A percentile compares a stretch with the other conserved stretches of the same genome.
Evolutionary conservation across 2,329 filamentous ascomycete species (phyloP).

Genomic region (Fusarium sp.): DNA sequence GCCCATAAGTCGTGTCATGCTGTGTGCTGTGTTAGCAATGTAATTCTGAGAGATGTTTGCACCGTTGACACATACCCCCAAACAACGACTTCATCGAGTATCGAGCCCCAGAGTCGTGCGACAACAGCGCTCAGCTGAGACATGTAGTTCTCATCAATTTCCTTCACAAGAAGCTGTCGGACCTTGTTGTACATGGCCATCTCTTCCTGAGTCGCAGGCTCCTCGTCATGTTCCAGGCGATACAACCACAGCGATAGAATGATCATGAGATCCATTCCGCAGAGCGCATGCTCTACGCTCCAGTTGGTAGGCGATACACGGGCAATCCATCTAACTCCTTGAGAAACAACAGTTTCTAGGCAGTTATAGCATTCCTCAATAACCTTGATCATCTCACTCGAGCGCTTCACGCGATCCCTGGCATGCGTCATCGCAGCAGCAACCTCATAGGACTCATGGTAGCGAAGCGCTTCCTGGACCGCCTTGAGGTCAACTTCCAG

Average conservation of each 20-base stretch:
- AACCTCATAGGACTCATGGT: slow-evolving; percentile 97
- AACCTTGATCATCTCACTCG: slow-evolving; percentile 97
- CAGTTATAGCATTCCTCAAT: slow-evolving; percentile 98
- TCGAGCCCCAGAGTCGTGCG: slow-evolving; percentile 93
- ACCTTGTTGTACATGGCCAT: slow-evolving; percentile 92
- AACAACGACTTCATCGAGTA: slow-evolving; percentile 98
- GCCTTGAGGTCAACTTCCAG: slow-evolving; percentile 95
- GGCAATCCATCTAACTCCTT: slow-evolving; percentile 98
- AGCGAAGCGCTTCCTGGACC: slow-evolving; percentile 94
- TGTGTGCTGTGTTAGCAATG: slow-evolving; percentile 49
- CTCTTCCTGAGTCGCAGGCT: slow-evolving; percentile 86
- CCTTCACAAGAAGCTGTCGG: slow-evolving; percentile 88
- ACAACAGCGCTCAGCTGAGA: slow-evolving; percentile 94
- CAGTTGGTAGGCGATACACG: slow-evolving; percentile 97
- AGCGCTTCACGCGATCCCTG: slow-evolving; percentile 92
- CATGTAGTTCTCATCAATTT: slow-evolving; percentile 82
- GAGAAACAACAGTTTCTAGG: slow-evolving; percentile 92
- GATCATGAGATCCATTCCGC: slow-evolving; percentile 96
- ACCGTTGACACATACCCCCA: slow-evolving; percentile 82
- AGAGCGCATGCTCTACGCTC: slow-evolving; percentile 98
- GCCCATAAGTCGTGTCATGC: slow-evolving; percentile 94
- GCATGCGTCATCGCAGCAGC: slow-evolving; percentile 96
- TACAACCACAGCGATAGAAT: slow-evolving; percentile 98
- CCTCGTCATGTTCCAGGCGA: slow-evolving; percentile 98
- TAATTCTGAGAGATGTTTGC: not conserved